phyloP scores from a whole-genome alignment of 371 early-diverging fungal species.

The Gilbertella persicaria region DNA sequence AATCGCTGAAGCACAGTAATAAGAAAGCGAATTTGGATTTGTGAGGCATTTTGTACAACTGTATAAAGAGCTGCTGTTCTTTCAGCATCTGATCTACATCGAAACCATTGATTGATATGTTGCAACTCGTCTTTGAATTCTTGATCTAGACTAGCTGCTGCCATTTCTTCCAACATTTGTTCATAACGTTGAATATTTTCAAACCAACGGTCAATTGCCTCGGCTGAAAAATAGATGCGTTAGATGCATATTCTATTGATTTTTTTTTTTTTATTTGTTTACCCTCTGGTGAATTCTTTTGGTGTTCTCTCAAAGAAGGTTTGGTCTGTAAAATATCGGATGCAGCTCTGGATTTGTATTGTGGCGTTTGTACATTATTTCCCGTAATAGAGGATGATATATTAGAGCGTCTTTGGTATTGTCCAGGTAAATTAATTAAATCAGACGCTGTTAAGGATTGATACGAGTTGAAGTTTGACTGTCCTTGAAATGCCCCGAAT shows the following conservation, averaged over 20 bases:
- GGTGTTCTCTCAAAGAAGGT: slow-evolving; percentile 7
- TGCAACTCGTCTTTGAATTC: slow-evolving; percentile 92
- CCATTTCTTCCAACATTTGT: slow-evolving; percentile 93
- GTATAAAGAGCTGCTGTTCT: slow-evolving; percentile 91
- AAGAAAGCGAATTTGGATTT: slow-evolving; percentile 92
- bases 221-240: slow-evolving; percentile 41
- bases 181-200: slow-evolving; percentile 92
- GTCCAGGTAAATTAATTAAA: slow-evolving; percentile 8
- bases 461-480: slow-evolving; percentile 9
- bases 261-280: slow-evolving; percentile 6
- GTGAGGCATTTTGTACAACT: slow-evolving; percentile 88
- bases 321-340: slow-evolving; percentile 42
- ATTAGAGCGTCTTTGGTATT: neutral
- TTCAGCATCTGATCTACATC: slow-evolving; percentile 88
- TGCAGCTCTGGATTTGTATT: slow-evolving; percentile 16
- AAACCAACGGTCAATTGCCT: slow-evolving; percentile 90
- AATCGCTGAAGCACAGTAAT: slow-evolving; percentile 90
- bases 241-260: slow-evolving; percentile 1
- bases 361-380: neutral
- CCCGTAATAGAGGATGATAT: neutral
- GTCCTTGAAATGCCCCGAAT: slow-evolving; percentile 37
- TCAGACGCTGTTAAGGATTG: slow-evolving; percentile 4
- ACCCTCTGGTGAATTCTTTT: slow-evolving; percentile 43
- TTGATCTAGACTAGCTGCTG: slow-evolving; percentile 88
- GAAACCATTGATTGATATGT: slow-evolving; percentile 95